Evolutionary conservation across 805 yeast species (phyloP).

Genomic region (Kodamaea kaohsiungensis): DNA sequence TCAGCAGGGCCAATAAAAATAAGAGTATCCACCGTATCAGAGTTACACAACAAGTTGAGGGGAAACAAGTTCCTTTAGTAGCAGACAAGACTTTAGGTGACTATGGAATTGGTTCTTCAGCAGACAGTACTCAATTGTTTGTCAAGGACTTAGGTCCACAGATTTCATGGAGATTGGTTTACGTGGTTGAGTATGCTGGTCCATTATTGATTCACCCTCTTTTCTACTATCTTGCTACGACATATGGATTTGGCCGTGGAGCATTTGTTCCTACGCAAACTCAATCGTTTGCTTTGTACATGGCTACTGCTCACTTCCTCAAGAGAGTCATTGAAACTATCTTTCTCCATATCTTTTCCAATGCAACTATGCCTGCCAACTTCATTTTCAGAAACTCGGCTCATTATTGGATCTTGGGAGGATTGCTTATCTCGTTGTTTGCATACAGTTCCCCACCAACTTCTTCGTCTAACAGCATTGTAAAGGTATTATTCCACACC

Average conservation of each 20-base stretch:
- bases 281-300: constrained; percentile 53
- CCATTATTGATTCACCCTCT: constrained; percentile 81
- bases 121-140: constrained; percentile 36
- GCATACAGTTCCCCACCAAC: constrained; percentile 38
- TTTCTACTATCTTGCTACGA: constrained; percentile 47
- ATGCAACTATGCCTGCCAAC: constrained; percentile 88
- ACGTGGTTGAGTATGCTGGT: constrained; percentile 82
- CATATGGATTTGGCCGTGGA: constrained; percentile 33
- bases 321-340: constrained; percentile 90
- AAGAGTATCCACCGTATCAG: constrained; percentile 37
- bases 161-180: constrained; percentile 90
- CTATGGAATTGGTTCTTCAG: constrained; percentile 43
- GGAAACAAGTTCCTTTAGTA: constrained; percentile 46
- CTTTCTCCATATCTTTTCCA: constrained; percentile 81
- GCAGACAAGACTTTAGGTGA: constrained; percentile 44
- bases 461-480: constrained; percentile 16
- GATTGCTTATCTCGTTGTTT: constrained; percentile 54
- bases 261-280: constrained; percentile 46
- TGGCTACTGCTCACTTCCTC: constrained; percentile 72
- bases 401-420: constrained; percentile 94
- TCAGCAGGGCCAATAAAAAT: constrained; percentile 45
- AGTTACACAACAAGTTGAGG: constrained; percentile 42
- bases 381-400: constrained; percentile 85
- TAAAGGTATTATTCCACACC: constrained; percentile 44
- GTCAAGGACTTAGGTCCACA: constrained; percentile 94